Base-by-base conservation (phyloP, 441 rosid species). In the Pelargonium australe region DNA sequence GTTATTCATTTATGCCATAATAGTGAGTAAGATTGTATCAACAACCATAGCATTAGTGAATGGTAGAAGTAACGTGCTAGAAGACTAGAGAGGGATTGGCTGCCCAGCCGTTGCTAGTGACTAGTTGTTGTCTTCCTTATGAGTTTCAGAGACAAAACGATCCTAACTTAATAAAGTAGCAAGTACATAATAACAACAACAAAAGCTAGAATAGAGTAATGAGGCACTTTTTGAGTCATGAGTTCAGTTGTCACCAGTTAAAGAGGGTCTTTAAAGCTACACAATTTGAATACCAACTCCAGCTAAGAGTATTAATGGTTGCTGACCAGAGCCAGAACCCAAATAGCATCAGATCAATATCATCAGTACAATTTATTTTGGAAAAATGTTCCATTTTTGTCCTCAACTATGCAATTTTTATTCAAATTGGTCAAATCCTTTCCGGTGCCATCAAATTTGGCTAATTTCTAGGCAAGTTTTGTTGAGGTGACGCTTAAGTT, bases 211-310 rank as follows among this genome's bases (percentile, higher is more conserved):
- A 58, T n/a, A 58, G 12, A 58, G 28, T 58, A 58, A 58, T 58
- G 25, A 58, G 20, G 28, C 23, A 19, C 63, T 8, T 17, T 10
- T 58, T 53, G n/a, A 45, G 51, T 14, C 16, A 16, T 51, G 58
- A 51, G 58, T n/a, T 51, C 28, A 17, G 8, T 58, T 19, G 63
- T 17, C 63, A 58, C 63, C 31, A 58, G 63, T 58, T 17, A 58
- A 19, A 51, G 8, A 58, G 63, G 16, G 63, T 58, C 23, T 20
- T 58, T 58, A 58, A 58, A 58, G 63, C 63, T 58, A 17, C 63
- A 17, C 0, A 58, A 23, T 40, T 40, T 40, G 43, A 40, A 40
- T 40, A 40, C 63, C 14, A 17, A 58, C 63, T 58, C 63, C 31
- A 58, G 63, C 63, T 17, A 19, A 58, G 63, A 19, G 63, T 58